Base-by-base conservation (phyloP, 202 grass and related monocot genomes). In the Miscanthus sacchariflorus region DNA sequence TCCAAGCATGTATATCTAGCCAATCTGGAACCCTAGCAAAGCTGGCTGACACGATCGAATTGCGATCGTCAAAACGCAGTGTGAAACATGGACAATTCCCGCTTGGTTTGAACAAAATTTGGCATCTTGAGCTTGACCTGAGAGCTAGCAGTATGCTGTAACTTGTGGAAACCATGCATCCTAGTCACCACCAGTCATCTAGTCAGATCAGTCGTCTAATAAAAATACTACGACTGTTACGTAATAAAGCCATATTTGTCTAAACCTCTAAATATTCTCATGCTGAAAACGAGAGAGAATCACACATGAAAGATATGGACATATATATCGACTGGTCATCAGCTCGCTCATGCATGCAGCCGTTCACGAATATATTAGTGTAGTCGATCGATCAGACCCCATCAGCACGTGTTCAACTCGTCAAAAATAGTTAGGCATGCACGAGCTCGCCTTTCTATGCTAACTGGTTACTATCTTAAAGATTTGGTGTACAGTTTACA, bases 361-460 rank as follows among this genome's bases (percentile, higher is more conserved):
- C 3, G 21, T 54, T 18, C 59, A 59, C 15, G 86, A 76, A 81
- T 87, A 48, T 63, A 9, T 67, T 14, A 44, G 4, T 23, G 21
- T 7, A 78, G 50, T 18, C 68, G 28, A 50, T 63, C 44, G 18
- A 35, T 56, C 6, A 48, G 38, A 7, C 2, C 67, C 28, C 66
- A 67, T 52, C 79, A 75, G 82, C 88, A 85, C 77, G 77, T 85
- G 44, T 61, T 85, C 38, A 61, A 70, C 65, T 81, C 77, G 88
- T 85, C 70, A 85, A 81, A 28, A 61, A 40, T 85, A 70, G 88
- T 81, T 90, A 86, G 83, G 88, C 83, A 49, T 72, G 88, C 77
- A 86, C 82, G 70, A 81, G 54, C 13, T 78, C 28, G 25, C 67
- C 75, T 79, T 89, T 84, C 35, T 24, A 46, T 38, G 81, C 36